Percentiles rank a stretch among this genome's conserved stretches.
Evolutionary conservation across 2,329 filamentous ascomycete species (phyloP).

Genomic region (Dactylellina drechsleri): DNA sequence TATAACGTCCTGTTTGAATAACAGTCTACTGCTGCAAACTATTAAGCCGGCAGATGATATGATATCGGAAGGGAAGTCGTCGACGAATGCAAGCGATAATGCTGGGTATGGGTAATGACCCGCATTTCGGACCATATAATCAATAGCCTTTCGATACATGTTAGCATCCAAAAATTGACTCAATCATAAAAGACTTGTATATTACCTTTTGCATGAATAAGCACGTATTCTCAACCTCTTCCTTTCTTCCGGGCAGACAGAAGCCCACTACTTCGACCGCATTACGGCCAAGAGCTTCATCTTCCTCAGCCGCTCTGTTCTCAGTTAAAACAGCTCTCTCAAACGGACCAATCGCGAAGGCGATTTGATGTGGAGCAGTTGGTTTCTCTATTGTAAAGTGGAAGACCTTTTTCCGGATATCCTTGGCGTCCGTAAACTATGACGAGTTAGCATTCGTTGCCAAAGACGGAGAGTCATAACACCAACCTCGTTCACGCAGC

Average conservation of each 20-base stretch:
- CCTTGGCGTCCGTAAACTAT: conserved; percentile 74
- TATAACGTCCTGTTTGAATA: conserved; percentile 85
- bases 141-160: conserved; percentile 71
- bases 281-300: conserved; percentile 87
- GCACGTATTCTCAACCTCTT: conserved; percentile 87
- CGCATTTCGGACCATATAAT: conserved; percentile 87
- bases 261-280: conserved; percentile 90
- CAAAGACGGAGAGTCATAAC: background rate
- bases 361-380: conserved; percentile 86
- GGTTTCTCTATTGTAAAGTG: conserved; percentile 81
- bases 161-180: conserved; percentile 16
- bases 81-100: conserved; percentile 93
- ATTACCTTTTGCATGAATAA: conserved; percentile 75
- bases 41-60: conserved; percentile 83
- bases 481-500: conserved; percentile 78
- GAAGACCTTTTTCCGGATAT: conserved; percentile 85
- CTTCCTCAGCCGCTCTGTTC: conserved; percentile 88
- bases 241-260: conserved; percentile 82
- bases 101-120: conserved; percentile 90
- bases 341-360: conserved; percentile 93
- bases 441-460: conserved; percentile 8
- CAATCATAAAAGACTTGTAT: too few relatives aligned
- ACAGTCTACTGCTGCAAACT: conserved; percentile 83
- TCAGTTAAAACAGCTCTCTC: conserved; percentile 90
- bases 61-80: conserved; percentile 82